These are phyloP conservation scores for Metschnikowia anglica DNA, from an alignment of 805 yeast species.

Conservation along the genomic window DNA sequence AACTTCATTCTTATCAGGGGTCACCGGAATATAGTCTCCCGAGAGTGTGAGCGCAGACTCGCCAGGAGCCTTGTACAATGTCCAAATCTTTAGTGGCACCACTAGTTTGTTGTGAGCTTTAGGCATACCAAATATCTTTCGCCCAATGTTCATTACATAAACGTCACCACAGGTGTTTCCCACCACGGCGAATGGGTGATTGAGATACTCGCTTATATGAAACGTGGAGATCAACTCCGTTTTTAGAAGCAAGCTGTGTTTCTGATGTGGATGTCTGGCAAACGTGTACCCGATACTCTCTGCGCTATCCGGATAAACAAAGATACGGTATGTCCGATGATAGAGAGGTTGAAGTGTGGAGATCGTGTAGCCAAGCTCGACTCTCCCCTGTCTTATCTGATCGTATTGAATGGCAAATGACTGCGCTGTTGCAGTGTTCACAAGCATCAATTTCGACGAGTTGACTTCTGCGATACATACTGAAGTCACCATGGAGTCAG, in stretches of 20 bases:
- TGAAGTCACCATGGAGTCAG: slow-evolving; percentile 33
- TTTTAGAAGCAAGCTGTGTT: slow-evolving; percentile 30
- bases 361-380: slow-evolving; percentile 26
- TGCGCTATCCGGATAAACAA: slow-evolving; percentile 27
- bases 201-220: slow-evolving; percentile 31
- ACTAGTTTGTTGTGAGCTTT: slow-evolving; percentile 38
- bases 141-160: slow-evolving; percentile 35
- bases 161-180: slow-evolving; percentile 40
- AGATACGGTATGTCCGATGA: slow-evolving; percentile 28
- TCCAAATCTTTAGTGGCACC: slow-evolving; percentile 43
- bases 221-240: slow-evolving; percentile 32
- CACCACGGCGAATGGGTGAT: slow-evolving; percentile 38
- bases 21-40: slow-evolving; percentile 30
- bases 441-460: slow-evolving; percentile 24
- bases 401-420: slow-evolving; percentile 20
- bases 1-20: slow-evolving; percentile 30
- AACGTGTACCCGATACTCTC: slow-evolving; percentile 33
- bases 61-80: slow-evolving; percentile 18
- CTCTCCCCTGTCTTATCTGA: slow-evolving; percentile 31
- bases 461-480: slow-evolving; percentile 29
- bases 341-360: slow-evolving; percentile 30
- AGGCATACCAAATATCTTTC: slow-evolving; percentile 36
- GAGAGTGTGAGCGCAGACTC: slow-evolving; percentile 19
- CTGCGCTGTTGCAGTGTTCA: slow-evolving; percentile 33
- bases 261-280: slow-evolving; percentile 36